phyloP scores from a whole-genome alignment of 305 asterid species.

The Fraxinus xanthoxyloides region DNA sequence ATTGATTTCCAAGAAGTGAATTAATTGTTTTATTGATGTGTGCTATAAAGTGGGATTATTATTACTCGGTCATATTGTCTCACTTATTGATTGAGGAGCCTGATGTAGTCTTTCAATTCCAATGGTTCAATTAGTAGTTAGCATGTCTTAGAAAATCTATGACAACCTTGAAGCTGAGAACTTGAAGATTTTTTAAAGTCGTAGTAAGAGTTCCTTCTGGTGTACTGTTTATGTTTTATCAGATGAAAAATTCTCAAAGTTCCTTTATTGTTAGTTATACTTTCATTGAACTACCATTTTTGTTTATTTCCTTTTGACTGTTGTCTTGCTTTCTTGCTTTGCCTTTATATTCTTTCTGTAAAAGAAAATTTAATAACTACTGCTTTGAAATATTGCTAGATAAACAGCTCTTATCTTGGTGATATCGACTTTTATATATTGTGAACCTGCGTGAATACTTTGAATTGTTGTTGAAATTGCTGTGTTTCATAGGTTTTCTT shows the following conservation, averaged over 20 bases:
- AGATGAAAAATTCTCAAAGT: not conserved
- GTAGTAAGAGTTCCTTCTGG: not conserved
- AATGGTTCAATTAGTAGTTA: slow-evolving; percentile 2
- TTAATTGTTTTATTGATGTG: not conserved
- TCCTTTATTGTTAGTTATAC: not conserved
- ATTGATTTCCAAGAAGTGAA: not conserved
- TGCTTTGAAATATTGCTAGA: slow-evolving; percentile 11
- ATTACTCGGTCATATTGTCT: not conserved
- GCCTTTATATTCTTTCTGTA: not conserved
- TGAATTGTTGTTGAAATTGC: slow-evolving; percentile 5
- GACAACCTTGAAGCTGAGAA: not conserved
- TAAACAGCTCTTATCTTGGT: not conserved
- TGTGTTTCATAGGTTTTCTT: not conserved
- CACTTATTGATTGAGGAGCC: not conserved
- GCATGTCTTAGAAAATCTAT: not conserved
- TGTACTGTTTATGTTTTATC: not conserved
- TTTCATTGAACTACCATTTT: slow-evolving; percentile 7
- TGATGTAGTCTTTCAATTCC: slow-evolving; percentile 1
- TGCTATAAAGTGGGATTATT: not conserved
- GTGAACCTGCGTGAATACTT: slow-evolving; percentile 16
- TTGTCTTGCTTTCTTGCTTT: not conserved
- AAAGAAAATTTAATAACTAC: not conserved
- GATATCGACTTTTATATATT: not conserved
- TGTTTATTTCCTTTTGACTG: not conserved
- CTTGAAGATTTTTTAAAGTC: not conserved